Evolutionary conservation across 2,329 filamentous ascomycete genomes (phyloP).

Genomic region (Malbranchea cinnamomea): DNA sequence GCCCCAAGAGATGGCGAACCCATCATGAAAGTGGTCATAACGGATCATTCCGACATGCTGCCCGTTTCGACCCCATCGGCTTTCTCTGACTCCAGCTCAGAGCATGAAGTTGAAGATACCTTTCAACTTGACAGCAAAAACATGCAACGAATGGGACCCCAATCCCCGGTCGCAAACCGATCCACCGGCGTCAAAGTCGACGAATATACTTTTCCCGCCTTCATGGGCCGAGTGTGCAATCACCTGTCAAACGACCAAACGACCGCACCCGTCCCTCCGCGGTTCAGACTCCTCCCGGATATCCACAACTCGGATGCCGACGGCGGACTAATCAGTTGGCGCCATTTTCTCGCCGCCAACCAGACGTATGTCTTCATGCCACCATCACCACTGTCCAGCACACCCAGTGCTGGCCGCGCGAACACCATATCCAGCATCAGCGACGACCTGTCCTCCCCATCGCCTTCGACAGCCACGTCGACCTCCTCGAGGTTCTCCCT

Average conservation of each 20-base stretch:
- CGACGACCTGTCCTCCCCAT: constrained; percentile 8
- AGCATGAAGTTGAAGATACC: constrained; percentile 19
- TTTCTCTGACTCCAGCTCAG: constrained; percentile 12
- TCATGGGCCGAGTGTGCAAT: constrained; percentile 22
- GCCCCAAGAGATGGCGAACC: constrained; percentile 25
- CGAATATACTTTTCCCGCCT: constrained; percentile 28
- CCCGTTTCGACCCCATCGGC: constrained; percentile 7
- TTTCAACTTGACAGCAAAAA: constrained; percentile 9
- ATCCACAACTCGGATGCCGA: constrained; percentile 27
- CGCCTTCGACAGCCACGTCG: constrained; percentile 6
- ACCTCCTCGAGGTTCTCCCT: constrained; percentile 3
- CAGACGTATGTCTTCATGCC: constrained; percentile 25
- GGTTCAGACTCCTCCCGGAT: constrained; percentile 28
- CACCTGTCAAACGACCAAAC: constrained; percentile 3
- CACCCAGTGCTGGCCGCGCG: constrained; percentile 1
- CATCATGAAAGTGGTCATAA: constrained; percentile 26
- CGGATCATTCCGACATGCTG: constrained; percentile 26
- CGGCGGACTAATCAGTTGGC: constrained; percentile 31
- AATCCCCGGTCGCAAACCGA: background rate
- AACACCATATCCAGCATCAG: constrained; percentile 6
- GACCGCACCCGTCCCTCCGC: constrained; percentile 14
- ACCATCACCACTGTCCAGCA: constrained; percentile 21
- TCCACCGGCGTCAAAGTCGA: constrained; percentile 18
- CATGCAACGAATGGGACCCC: constrained; percentile 1
- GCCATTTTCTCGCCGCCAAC: constrained; percentile 27